Evolutionary conservation across 2,329 filamentous ascomycete genomes (phyloP), one percentile per base, ranked within the genome.

Genomic region (Neonectria magnoliae): DNA sequence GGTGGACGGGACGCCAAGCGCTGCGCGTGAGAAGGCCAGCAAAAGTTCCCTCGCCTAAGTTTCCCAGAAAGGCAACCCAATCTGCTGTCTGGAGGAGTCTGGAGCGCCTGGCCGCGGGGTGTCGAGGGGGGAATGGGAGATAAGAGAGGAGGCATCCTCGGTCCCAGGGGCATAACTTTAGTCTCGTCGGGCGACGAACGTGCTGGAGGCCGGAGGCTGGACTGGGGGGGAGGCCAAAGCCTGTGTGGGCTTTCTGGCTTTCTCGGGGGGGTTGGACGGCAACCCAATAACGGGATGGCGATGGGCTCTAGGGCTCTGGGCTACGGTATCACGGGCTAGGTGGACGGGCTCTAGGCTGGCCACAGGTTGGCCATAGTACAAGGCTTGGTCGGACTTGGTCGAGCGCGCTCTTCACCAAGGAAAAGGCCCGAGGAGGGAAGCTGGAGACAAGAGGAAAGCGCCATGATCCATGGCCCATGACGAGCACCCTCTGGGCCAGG

Each of bases 11-110:
- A 72, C 66, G 75, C 73, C 78, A 78, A 78, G 77, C 72, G 73
- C 75, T 75, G 71, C 68, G 75, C 70, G 73, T 72, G 73, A 73
- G 73, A 73, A 57, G 72, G 73, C 73, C 73, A 76, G 77, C 78
- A 80, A 80, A 80, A 80, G 78, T 80, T 77, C 77, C 78, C 67
- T 79, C 73, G 77, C 74, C 73, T 76, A 78, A 72, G 55, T 76
- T 77, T 71, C 76, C 76, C 58, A 71, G 72, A 75, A 75, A 70
- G 78, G 77, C 72, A 79, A 77, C 71, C 76, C 71, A 75, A 75
- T 73, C 72, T 75, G 64, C 69, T 68, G 68, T 73, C 69, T 71
- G 45, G 63, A 68, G 58, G 72, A 70, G 70, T 65, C 70, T 73
- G 51, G 64, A 70, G 69, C 66, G 67, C 61, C 58, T 57, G 60